Evolutionary conservation across 2,329 filamentous ascomycete genomes (phyloP).

Genomic region (Cytospora mali): DNA sequence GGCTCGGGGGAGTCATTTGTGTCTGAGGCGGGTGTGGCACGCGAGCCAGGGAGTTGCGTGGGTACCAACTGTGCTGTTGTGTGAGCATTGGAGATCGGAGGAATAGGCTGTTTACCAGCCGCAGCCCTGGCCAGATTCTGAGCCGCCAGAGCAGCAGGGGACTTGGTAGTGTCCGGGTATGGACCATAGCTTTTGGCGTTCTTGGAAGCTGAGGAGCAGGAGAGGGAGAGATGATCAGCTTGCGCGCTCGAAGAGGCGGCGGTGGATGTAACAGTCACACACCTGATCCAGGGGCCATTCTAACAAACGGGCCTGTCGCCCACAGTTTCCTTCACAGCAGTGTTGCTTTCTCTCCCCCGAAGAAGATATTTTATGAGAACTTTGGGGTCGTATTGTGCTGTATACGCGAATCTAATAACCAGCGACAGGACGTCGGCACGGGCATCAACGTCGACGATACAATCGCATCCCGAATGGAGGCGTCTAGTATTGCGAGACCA

Average conservation of each 20-base stretch:
- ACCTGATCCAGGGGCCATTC: constrained; percentile 28
- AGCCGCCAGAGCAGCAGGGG: constrained; percentile 15
- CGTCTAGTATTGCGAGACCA: constrained; percentile 16
- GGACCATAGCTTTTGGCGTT: constrained; percentile 18
- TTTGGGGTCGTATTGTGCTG: constrained; percentile 1
- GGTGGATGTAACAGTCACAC: constrained; percentile 11
- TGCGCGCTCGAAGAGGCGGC: constrained; percentile 3
- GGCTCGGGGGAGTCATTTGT: constrained; percentile 10
- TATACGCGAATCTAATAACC: constrained; percentile 14
- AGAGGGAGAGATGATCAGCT: constrained; percentile 16
- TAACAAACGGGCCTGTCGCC: constrained; percentile 24
- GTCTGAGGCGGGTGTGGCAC: constrained; percentile 2
- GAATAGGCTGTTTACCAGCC: constrained; percentile 11
- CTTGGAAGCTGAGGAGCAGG: constrained; percentile 20
- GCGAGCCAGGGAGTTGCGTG: constrained; percentile 5
- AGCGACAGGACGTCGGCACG: constrained; percentile 25
- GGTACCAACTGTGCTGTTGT: constrained; percentile 23
- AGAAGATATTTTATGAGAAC: neutral
- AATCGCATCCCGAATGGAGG: constrained; percentile 25
- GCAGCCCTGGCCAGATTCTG: constrained; percentile 16
- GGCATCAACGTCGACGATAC: constrained; percentile 25
- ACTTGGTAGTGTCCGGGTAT: constrained; percentile 11
- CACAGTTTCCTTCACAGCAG: constrained; percentile 3
- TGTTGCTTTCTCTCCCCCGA: constrained; percentile 6
- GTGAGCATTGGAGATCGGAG: constrained; percentile 17